These are phyloP conservation scores for Curvularia verruculosa DNA, from an alignment of 2,329 filamentous ascomycete genomes.

Conservation along the genomic window DNA sequence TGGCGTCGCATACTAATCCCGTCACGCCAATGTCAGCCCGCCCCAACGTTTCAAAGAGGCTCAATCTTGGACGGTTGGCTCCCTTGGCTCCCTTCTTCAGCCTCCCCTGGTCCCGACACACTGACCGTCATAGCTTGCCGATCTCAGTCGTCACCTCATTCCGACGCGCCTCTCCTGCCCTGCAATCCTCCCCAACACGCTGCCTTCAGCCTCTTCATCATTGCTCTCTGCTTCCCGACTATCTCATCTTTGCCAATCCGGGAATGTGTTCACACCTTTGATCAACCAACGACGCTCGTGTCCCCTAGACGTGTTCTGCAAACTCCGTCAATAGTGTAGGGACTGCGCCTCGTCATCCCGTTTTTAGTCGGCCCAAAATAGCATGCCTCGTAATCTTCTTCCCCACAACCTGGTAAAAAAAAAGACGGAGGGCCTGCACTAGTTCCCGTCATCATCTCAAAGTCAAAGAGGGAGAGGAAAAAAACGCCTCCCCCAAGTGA, in stretches of 20 bases:
- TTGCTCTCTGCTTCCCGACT: too few relatives aligned
- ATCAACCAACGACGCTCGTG: neutral
- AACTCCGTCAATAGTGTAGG: neutral
- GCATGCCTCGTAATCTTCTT: slow-evolving; percentile 13
- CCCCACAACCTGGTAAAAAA: slow-evolving; percentile 7
- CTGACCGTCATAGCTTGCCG: slow-evolving; percentile 6
- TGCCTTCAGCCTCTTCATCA: neutral
- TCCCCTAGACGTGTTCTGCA: neutral
- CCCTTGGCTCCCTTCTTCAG: neutral
- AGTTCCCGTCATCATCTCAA: neutral
- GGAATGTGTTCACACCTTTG: neutral
- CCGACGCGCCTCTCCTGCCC: slow-evolving; percentile 2
- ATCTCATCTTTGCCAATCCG: neutral
- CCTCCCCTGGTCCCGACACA: neutral
- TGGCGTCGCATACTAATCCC: neutral
- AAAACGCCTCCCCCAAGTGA: neutral
- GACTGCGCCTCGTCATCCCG: slow-evolving; percentile 5
- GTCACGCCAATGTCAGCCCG: neutral
- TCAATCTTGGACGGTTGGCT: neutral
- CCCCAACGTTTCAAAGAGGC: neutral
- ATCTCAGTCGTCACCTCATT: slow-evolving; percentile 7
- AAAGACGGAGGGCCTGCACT: neutral
- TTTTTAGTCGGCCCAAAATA: slow-evolving; percentile 11
- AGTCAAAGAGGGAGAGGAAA: neutral
- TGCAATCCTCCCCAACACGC: neutral